phyloP scores from a whole-genome alignment of 78 protist genomes.

The Dictyostelium firmibasis region DNA sequence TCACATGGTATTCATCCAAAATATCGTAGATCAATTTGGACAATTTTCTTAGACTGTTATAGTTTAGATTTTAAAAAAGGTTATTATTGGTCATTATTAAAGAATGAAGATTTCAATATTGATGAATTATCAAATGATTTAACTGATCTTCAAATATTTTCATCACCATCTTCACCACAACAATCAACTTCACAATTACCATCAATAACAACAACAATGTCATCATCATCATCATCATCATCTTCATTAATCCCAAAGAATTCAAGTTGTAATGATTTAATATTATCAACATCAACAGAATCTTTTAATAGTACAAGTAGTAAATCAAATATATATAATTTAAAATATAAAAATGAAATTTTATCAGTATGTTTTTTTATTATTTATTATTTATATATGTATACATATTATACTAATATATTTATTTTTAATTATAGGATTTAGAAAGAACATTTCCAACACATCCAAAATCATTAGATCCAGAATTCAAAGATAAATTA shows the following conservation, averaged over 20 bases:
- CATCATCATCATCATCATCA: neutral
- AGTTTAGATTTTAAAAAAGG: slow-evolving; percentile 45
- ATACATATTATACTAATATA: neutral
- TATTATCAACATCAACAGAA: neutral
- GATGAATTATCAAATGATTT: slow-evolving; percentile 1
- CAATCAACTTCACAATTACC: neutral
- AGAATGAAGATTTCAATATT: slow-evolving; percentile 17
- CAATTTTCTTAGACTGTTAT: slow-evolving; percentile 12
- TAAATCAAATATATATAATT: neutral
- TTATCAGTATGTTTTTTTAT: slow-evolving; percentile 4
- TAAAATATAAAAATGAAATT: neutral
- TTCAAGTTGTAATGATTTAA: neutral
- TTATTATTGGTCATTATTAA: slow-evolving; percentile 14
- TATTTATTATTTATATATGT: neutral
- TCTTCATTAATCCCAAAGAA: neutral
- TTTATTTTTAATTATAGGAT: neutral
- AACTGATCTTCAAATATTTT: neutral
- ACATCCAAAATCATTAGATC: slow-evolving; percentile 41
- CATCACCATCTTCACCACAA: neutral
- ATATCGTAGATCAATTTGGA: slow-evolving; percentile 35
- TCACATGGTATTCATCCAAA: slow-evolving; percentile 19
- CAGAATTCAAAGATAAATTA: slow-evolving; percentile 35
- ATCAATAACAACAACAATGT: neutral
- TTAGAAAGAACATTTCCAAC: slow-evolving; percentile 75
- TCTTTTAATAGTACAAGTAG: neutral